Evolutionary conservation across 2,329 filamentous ascomycete species (phyloP).

Genomic region (Cladosporium oxysporum): DNA sequence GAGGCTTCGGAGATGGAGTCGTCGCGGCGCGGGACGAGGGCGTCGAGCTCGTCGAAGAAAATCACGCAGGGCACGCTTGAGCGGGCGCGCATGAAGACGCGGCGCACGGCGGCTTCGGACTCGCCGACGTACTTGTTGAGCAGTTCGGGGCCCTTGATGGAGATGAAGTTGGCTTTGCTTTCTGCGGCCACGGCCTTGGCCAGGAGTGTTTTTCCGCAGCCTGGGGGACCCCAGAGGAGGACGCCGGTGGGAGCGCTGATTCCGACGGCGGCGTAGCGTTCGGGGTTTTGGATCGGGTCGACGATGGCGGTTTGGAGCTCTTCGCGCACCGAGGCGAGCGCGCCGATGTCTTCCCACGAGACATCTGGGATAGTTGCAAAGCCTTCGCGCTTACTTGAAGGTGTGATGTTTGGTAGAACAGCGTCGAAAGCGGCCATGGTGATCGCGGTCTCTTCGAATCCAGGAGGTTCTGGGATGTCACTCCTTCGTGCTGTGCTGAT

Average conservation of each 20-base stretch:
- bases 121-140: slow-evolving; percentile 98
- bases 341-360: slow-evolving; percentile 90
- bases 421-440: slow-evolving; percentile 70
- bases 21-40: slow-evolving; percentile 81
- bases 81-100: slow-evolving; percentile 85
- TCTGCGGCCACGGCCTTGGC: slow-evolving; percentile 96
- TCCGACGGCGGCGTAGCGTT: slow-evolving; percentile 73
- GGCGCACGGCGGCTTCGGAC: slow-evolving; percentile 87
- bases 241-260: slow-evolving; percentile 82
- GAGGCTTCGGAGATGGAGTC: slow-evolving; percentile 76
- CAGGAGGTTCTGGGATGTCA: slow-evolving; percentile 53
- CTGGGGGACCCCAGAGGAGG: slow-evolving; percentile 92
- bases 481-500: slow-evolving; percentile 51
- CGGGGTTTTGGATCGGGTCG: slow-evolving; percentile 80
- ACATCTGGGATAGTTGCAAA: slow-evolving; percentile 93
- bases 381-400: slow-evolving; percentile 86
- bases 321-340: slow-evolving; percentile 74
- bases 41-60: slow-evolving; percentile 97
- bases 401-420: slow-evolving; percentile 73
- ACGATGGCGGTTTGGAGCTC: slow-evolving; percentile 86
- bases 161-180: slow-evolving; percentile 95
- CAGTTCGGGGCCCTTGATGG: slow-evolving; percentile 92
- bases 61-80: slow-evolving; percentile 89
- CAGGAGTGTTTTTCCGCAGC: slow-evolving; percentile 93
- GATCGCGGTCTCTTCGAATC: slow-evolving; percentile 58